Evolutionary conservation across 495 filamentous ascomycete species (phyloP), one percentile per base, ranked within the genome.

Genomic region (Penicillium samsonianum): DNA sequence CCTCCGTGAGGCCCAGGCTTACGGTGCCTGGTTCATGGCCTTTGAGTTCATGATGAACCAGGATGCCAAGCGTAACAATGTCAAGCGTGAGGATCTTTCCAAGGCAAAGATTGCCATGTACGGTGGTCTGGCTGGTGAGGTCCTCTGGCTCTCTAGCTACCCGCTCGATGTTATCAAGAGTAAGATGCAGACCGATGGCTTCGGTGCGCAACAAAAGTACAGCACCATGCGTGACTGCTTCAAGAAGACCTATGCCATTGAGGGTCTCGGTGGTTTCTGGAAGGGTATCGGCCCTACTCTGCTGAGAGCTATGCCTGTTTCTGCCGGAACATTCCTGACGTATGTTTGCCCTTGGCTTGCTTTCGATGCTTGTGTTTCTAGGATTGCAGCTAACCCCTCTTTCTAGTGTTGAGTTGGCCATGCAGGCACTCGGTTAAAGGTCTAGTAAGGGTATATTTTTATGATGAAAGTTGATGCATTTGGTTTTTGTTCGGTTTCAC

Each of bases 151-250:
- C 60, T 81, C 80, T 38, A 94, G 90, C 65, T 98, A 98, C 72
- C 94, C 94, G 22, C 87, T 98, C 55, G 94, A 98, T 73, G 94
- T 98, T 26, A 76, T 98, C 70, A 98, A 98, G 89, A 96, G 90
- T 74, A 97, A 96, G 84, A 96, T 98, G 93, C 94, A 98, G 82
- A 95, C 85, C 59, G 94, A 98, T 78, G 92, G 90, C 20, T 91
- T 97, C 67, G 84, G 84, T 22, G 80, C 81, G 1, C 72, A 81
- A 53, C 83, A 81, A 82, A 77, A 79, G 66, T 98, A 88, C 73
- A 83, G 76, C 77, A 87, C 74, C 52, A 96, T 96, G 91, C 82
- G 85, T 43, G 91, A 97, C 73, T 94, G 90, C 77, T 96, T 96
- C 73, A 79, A 75, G 61, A 87, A 96, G 83, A 91, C 87, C 23